Evolutionary conservation across 2,329 filamentous ascomycete genomes (phyloP), one percentile per base, ranked within the genome.

Genomic region (Hirsutella minnesotensis): DNA sequence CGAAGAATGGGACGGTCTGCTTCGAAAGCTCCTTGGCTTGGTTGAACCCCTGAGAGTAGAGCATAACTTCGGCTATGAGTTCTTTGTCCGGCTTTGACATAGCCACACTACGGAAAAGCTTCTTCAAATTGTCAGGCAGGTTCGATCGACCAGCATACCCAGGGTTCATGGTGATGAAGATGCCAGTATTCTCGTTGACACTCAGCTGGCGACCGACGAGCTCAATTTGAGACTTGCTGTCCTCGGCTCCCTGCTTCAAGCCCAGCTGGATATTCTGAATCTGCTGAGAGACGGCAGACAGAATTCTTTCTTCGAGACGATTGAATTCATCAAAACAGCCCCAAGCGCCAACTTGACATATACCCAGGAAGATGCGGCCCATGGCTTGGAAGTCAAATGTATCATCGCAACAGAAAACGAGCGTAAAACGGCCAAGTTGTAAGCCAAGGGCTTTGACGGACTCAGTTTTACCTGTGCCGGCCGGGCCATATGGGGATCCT

Each of bases 51-150:
- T 99, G 92, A 1, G 94, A 98, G 73, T 95, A 99, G 30, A 99
- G 79, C 94, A 98, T 99, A 56, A 99, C 92, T 69, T 99, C 92
- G 30, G 92, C 88, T 65, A 99, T 99, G 45, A 98, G 83, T 64
- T 98, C 94, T 65, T 98, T 98, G 70, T 98, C 94, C 1, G 92
- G 92, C 66, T 96, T 98, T 10, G 92, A 98, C 92, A 99, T 99
- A 48, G 92, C 92, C 41, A 99, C 89, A 57, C 92, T 98, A 59
- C 94, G 83, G 79, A 99, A 99, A 34, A 99, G 72, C 67, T 98
- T 99, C 79, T 99, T 99, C 68, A 99, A 66, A 62, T 99, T 99
- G 67, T 99, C 92, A 2, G 92, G 92, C 56, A 99, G 68, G 65
- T 98, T 98, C 40, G 92, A 99, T 64, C 92, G 86, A 44, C 92